Percentiles rank a stretch among this genome's conserved stretches.
phyloP scores from a whole-genome alignment of 345 rosid genomes.

The Erysimum cheiranthoides region DNA sequence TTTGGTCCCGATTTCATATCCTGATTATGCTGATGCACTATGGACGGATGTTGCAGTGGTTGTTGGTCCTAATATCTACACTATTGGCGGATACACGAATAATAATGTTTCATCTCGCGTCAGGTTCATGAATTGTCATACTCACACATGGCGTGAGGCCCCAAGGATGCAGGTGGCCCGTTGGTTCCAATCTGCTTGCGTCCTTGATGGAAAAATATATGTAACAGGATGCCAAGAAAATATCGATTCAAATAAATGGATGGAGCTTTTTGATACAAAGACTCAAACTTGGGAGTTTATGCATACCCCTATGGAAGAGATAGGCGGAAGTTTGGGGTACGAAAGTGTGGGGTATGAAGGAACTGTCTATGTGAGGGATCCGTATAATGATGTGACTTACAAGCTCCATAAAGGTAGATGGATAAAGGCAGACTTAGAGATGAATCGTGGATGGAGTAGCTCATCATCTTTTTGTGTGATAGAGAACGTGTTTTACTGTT shows the following conservation, averaged over 20 bases:
- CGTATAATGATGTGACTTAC: conserved; percentile 40
- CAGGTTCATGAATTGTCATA: conserved; percentile 67
- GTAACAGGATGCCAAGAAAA: conserved; percentile 66
- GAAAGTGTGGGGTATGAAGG: background rate
- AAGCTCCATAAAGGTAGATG: conserved; percentile 53
- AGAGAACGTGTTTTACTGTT: conserved; percentile 61
- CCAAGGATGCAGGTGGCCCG: conserved; percentile 63
- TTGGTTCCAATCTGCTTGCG: conserved; percentile 61
- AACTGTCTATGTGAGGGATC: conserved; percentile 15
- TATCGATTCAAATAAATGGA: conserved; percentile 63
- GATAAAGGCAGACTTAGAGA: conserved; percentile 58
- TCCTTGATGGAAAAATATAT: conserved; percentile 54
- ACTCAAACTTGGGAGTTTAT: conserved; percentile 46
- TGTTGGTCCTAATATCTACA: conserved; percentile 54
- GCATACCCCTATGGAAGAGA: background rate
- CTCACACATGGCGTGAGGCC: conserved; percentile 55
- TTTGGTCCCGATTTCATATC: background rate
- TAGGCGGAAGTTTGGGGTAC: background rate
- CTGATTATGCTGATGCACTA: background rate
- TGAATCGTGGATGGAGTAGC: conserved; percentile 57
- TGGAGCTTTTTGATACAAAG: conserved; percentile 63
- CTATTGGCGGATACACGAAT: conserved; percentile 61
- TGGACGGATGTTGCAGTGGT: background rate
- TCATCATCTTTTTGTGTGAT: conserved; percentile 55
- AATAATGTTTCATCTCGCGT: conserved; percentile 51